Evolutionary conservation across 805 yeast species (phyloP), one percentile per base, ranked within the genome.

Genomic region (Pichia heedii): DNA sequence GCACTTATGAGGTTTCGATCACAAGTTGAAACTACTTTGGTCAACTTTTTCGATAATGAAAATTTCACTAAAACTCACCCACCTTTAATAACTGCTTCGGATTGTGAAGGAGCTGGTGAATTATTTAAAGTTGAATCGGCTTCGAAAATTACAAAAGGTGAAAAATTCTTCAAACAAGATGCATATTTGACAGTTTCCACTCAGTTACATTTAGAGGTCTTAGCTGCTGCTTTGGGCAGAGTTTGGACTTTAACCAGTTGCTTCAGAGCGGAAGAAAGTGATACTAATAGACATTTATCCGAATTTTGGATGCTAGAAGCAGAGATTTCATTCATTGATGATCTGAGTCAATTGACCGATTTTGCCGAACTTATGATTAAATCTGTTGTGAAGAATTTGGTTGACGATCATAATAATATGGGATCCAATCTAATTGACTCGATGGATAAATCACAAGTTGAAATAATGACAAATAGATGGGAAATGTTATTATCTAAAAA

Each of bases 261-360:
- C 45, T 93, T 93, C 59, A 70, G 99, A 50, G 97, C 98, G 0
- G 99, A 93, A 56, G 74, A 74, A 40, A 83, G 95, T 45, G 89
- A 87, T 56, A 93, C 99, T 0, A 84, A 79, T 54, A 71, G 98
- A 41, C 99, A 93, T 60, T 63, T 93, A 46, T 76, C 90, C 46
- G 99, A 93, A 61, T 93, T 93, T 61, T 93, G 97, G 97, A 89
- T 93, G 97, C 63, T 93, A 3, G 99, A 93, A 61, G 94, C 88
- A 0, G 99, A 93, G 58, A 62, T 87, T 19, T 79, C 86, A 9
- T 84, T 84, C 60, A 63, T 83, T 2, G 68, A 70, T 5, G 61
- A 68, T 13, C 73, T 89, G 7, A 56, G 58, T 4, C 82, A 81
- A 47, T 62, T 93, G 44, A 81, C 90, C 2, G 55, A 54, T 2